Evolutionary conservation across 2,329 filamentous ascomycete species (phyloP).

Genomic region (Tolypocladium album): DNA sequence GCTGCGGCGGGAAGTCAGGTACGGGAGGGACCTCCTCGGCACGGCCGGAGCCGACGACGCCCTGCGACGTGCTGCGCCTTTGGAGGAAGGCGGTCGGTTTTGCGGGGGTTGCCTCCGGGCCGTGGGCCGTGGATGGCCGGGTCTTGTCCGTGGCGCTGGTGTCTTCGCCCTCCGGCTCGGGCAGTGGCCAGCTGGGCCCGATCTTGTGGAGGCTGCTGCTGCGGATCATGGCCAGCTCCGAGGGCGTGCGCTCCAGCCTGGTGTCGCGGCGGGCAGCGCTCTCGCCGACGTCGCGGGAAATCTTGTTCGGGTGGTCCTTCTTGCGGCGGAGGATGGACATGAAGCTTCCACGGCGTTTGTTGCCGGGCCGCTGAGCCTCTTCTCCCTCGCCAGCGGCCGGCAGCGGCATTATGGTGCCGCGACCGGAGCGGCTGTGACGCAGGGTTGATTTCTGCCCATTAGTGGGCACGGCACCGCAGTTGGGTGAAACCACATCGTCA

Average conservation of each 20-base stretch:
- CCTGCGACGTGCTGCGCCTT: constrained; percentile 26
- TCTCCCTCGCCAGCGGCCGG: constrained; percentile 7
- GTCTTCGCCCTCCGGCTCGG: constrained; percentile 17
- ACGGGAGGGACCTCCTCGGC: constrained; percentile 4
- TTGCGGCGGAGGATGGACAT: constrained; percentile 56
- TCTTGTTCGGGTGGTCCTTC: constrained; percentile 35
- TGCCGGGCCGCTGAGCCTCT: neutral
- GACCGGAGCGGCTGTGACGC: constrained; percentile 30
- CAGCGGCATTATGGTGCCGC: constrained; percentile 20
- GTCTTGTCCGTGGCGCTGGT: constrained; percentile 12
- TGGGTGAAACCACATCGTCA: constrained; percentile 26
- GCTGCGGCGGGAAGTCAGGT: constrained; percentile 6
- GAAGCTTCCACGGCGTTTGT: constrained; percentile 34
- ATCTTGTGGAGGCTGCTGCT: constrained; percentile 20
- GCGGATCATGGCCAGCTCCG: constrained; percentile 38
- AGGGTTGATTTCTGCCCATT: constrained; percentile 16
- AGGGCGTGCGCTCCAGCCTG: constrained; percentile 45
- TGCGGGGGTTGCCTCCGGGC: constrained; percentile 7
- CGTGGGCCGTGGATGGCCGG: constrained; percentile 24
- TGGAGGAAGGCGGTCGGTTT: constrained; percentile 20
- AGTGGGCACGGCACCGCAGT: constrained; percentile 1
- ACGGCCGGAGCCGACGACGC: constrained; percentile 10
- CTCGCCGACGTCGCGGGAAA: constrained; percentile 43
- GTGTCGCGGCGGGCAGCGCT: constrained; percentile 53
- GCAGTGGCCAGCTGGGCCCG: constrained; percentile 22